Percentiles rank a stretch among this genome's conserved stretches.
Evolutionary conservation across 805 yeast genomes (phyloP).

Genomic region (Kluyveromyces dobzhanskii): DNA sequence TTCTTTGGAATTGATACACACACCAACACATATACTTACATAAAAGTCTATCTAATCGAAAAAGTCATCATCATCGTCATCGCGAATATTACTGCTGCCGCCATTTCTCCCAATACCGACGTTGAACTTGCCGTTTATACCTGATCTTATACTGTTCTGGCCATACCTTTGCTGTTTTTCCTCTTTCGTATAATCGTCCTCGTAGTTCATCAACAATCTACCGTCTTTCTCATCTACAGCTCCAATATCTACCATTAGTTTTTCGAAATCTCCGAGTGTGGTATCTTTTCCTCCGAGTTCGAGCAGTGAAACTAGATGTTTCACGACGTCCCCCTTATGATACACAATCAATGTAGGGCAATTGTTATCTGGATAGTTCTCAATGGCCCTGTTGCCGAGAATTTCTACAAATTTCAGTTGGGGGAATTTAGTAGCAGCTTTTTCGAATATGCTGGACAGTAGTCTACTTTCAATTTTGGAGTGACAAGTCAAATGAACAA

Average conservation of each 20-base stretch:
- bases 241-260: conserved; percentile 54
- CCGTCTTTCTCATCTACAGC: conserved; percentile 62
- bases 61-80: conserved; percentile 39
- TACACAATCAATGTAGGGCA: conserved; percentile 89
- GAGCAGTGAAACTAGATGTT: conserved; percentile 73
- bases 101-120: conserved; percentile 25
- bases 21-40: conserved; percentile 5
- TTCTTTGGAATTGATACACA: conserved; percentile 3
- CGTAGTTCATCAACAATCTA: conserved; percentile 52
- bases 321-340: conserved; percentile 65
- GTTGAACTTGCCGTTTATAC: conserved; percentile 25
- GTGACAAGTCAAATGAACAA: conserved; percentile 68
- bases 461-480: conserved; percentile 68
- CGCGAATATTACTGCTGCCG: conserved; percentile 21
- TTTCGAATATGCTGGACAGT: conserved; percentile 46
- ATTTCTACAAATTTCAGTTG: conserved; percentile 91
- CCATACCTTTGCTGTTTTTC: conserved; percentile 49
- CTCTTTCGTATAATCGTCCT: conserved; percentile 49
- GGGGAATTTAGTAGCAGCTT: conserved; percentile 57
- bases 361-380: conserved; percentile 80
- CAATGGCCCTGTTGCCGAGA: conserved; percentile 84
- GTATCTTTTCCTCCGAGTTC: conserved; percentile 82
- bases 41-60: conserved; percentile 31
- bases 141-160: conserved; percentile 45
- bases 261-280: conserved; percentile 59